Evolutionary conservation across 129 eudicot species (phyloP).

Genomic region (Logfia minima): DNA sequence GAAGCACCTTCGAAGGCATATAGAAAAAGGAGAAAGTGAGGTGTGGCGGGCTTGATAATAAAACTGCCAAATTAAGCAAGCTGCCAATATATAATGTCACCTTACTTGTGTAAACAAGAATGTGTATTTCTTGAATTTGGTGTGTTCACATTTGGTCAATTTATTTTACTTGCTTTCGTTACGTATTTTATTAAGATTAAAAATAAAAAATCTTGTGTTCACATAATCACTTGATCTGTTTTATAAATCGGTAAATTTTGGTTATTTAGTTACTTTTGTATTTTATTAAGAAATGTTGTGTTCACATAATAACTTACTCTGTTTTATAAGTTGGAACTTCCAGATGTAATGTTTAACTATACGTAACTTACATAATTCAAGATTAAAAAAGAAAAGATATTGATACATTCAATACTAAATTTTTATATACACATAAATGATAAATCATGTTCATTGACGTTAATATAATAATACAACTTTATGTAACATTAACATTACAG

Average conservation of each 20-base stretch:
- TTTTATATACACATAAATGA: no score
- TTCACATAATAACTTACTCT: neutral
- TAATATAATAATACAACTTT: no score
- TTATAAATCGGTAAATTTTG: neutral
- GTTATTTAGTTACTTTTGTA: neutral
- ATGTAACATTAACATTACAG: neutral
- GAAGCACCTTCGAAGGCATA: constrained; percentile 36
- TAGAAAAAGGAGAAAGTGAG: neutral
- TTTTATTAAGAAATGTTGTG: neutral
- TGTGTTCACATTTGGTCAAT: constrained; percentile 23
- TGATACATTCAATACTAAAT: no score
- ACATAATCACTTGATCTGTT: neutral
- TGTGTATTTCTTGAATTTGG: constrained; percentile 10
- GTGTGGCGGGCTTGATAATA: constrained; percentile 25
- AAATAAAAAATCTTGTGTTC: neutral
- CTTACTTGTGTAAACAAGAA: neutral
- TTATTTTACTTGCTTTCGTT: neutral
- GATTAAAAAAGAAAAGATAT: no score
- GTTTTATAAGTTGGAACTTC: no score
- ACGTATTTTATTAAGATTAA: neutral
- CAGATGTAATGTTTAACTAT: no score
- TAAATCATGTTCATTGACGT: no score
- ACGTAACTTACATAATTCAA: no score
- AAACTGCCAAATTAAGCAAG: constrained; percentile 18
- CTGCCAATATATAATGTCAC: constrained; percentile 22